Percentiles rank a stretch among this genome's conserved stretches.
phyloP scores from a whole-genome alignment of 129 eudicot species.

The Logfia minima region DNA sequence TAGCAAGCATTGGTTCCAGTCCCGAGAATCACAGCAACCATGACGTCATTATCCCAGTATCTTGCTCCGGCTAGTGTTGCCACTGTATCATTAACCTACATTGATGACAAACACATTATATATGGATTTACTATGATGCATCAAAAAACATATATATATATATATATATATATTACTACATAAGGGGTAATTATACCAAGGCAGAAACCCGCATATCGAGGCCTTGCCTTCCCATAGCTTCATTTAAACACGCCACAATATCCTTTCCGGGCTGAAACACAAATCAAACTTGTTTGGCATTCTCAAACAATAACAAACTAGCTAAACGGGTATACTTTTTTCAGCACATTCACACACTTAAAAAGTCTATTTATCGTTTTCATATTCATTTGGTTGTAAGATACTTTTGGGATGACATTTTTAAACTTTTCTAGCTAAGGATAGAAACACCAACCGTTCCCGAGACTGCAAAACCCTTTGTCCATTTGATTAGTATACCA shows the following conservation, averaged over 20 bases:
- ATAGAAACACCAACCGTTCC: slow-evolving; percentile 59
- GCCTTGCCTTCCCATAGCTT: slow-evolving; percentile 79
- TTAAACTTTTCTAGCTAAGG: neutral
- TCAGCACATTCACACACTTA: neutral
- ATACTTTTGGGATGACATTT: neutral
- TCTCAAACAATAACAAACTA: neutral
- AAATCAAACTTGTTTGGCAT: slow-evolving; percentile 10
- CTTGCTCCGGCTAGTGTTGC: slow-evolving; percentile 88
- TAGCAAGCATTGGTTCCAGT: slow-evolving; percentile 95
- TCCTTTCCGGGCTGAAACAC: slow-evolving; percentile 67
- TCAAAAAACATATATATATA: neutral
- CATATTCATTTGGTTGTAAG: neutral
- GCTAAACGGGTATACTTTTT: neutral
- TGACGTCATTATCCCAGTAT: slow-evolving; percentile 82
- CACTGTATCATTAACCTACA: slow-evolving; percentile 84
- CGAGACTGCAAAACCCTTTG: slow-evolving; percentile 81
- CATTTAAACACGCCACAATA: slow-evolving; percentile 67
- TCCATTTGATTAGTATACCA: slow-evolving; percentile 83
- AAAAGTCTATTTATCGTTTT: neutral
- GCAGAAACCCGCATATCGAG: slow-evolving; percentile 79
- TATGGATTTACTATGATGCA: neutral
- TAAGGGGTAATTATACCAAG: slow-evolving; percentile 44
- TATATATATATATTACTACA: neutral
- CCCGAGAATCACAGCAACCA: slow-evolving; percentile 86
- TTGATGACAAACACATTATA: slow-evolving; percentile 17